A percentile compares a stretch with the other conserved stretches of the same genome.
These are phyloP conservation scores for Clohesyomyces aquaticus DNA, from an alignment of 495 filamentous ascomycete species.

Conservation along the genomic window DNA sequence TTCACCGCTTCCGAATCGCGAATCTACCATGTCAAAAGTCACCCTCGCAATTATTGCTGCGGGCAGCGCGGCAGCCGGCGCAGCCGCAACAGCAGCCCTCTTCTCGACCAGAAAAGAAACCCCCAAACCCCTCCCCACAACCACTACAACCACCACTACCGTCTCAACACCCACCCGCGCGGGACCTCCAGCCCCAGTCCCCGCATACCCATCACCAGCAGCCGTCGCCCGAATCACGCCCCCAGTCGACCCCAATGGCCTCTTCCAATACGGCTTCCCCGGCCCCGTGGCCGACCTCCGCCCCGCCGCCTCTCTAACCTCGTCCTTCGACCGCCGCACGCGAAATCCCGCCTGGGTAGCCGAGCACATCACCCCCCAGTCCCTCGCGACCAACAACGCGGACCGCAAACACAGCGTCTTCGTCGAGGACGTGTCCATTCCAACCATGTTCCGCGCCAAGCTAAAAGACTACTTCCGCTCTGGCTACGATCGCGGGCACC, in stretches of 20 bases:
- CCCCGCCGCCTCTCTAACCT: slow-evolving; percentile 71
- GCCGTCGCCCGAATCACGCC: slow-evolving; percentile 47
- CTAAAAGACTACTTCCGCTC: slow-evolving; percentile 91
- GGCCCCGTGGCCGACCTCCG: slow-evolving; percentile 86
- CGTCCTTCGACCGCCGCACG: slow-evolving; percentile 86
- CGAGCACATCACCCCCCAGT: slow-evolving; percentile 95
- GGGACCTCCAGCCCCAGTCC: slow-evolving; percentile 33
- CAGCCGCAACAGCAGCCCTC: slow-evolving; percentile 78
- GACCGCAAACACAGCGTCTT: slow-evolving; percentile 86
- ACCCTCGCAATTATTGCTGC: slow-evolving; percentile 88
- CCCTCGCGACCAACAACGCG: slow-evolving; percentile 70
- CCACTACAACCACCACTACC: slow-evolving; percentile 51
- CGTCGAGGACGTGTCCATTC: slow-evolving; percentile 77
- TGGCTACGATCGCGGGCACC: slow-evolving; percentile 74
- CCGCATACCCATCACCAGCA: slow-evolving; percentile 43
- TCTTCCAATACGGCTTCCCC: slow-evolving; percentile 97
- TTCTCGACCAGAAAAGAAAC: slow-evolving; percentile 62
- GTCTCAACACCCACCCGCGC: slow-evolving; percentile 48
- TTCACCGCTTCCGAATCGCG: not conserved
- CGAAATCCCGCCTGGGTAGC: slow-evolving; percentile 95
- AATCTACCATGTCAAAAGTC: slow-evolving; percentile 48
- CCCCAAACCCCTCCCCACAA: slow-evolving; percentile 51
- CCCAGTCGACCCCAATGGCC: slow-evolving; percentile 81
- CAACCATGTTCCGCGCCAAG: slow-evolving; percentile 83
- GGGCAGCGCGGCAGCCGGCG: slow-evolving; percentile 85